Conservation (phyloP, 2,329 filamentous ascomycete genomes). For the Colletotrichum camelliae region DNA sequence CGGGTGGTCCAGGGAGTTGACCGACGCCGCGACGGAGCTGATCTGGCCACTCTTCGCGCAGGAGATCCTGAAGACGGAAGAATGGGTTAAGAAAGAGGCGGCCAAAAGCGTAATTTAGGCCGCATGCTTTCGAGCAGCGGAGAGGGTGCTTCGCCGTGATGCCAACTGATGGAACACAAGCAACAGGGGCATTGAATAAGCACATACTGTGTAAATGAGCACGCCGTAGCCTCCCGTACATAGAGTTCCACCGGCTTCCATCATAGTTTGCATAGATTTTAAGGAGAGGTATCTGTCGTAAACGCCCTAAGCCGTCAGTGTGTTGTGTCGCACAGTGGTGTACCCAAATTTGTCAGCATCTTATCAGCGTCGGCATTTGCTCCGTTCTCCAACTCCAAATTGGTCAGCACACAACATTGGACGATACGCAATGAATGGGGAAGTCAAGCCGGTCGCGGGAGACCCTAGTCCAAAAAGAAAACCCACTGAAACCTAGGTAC, state of each 20-base stretch:
- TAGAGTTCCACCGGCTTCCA: no score
- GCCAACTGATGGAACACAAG: not conserved
- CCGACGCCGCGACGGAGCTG: not conserved
- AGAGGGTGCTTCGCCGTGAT: not conserved
- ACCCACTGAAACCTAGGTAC: not conserved
- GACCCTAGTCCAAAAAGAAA: not conserved
- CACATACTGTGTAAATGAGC: not conserved
- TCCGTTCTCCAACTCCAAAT: not conserved
- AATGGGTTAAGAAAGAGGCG: not conserved
- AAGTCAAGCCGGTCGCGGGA: not conserved
- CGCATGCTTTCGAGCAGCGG: accelerated
- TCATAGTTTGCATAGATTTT: not conserved
- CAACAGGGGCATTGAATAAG: not conserved
- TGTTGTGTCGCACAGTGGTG: not conserved
- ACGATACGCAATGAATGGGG: not conserved
- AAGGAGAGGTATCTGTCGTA: not conserved
- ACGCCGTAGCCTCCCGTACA: no score
- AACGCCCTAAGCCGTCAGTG: not conserved
- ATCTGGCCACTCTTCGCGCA: not conserved
- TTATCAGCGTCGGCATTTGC: not conserved
- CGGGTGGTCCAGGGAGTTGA: not conserved
- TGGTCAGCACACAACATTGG: not conserved
- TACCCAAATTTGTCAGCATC: not conserved
- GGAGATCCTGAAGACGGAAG: not conserved
- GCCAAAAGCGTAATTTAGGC: not conserved